Evolutionary conservation across 2,329 filamentous ascomycete species (phyloP), one percentile per base, ranked within the genome.

Genomic region (Didymella exigua): DNA sequence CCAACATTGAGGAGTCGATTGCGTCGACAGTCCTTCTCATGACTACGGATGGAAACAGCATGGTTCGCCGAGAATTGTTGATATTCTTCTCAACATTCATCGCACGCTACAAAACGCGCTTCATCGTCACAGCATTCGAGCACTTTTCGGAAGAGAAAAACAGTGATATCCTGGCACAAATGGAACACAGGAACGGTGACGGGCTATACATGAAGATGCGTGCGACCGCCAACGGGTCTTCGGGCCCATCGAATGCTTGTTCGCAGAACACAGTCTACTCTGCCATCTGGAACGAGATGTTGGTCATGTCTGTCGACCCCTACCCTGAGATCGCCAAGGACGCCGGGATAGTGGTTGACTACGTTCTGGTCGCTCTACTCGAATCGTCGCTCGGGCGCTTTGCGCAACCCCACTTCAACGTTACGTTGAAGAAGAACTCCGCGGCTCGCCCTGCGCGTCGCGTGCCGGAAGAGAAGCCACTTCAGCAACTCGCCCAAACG

Each of bases 21-120:
- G 92, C 95, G 3, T 90, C 91, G 79, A 91, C 91, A 11, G 85
- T 98, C 36, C 82, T 98, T 36, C 87, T 95, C 58, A 93, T 98
- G 89, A 89, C 91, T 19, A 91, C 91, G 52, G 95, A 99, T 75
- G 95, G 93, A 29, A 97, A 92, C 68, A 91, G 92, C 23, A 87
- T 98, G 79, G 95, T 99, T 24, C 88, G 95, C 41, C 96, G 93
- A 71, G 95, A 99, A 75, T 82, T 98, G 31, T 80, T 97, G 2
- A 90, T 97, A 11, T 98, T 98, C 79, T 87, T 97, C 63, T 98
- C 95, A 0, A 89, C 90, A 24, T 97, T 97, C 69, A 87, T 96
- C 42, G 85, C 89, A 57, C 89, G 93, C 34, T 97, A 97, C 71
- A 89, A 96, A 76, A 91, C 87, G 72, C 96, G 96, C 64, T 96